phyloP scores from a whole-genome alignment of 805 yeast species.

The Vanderwaltozyma tropicalis region DNA sequence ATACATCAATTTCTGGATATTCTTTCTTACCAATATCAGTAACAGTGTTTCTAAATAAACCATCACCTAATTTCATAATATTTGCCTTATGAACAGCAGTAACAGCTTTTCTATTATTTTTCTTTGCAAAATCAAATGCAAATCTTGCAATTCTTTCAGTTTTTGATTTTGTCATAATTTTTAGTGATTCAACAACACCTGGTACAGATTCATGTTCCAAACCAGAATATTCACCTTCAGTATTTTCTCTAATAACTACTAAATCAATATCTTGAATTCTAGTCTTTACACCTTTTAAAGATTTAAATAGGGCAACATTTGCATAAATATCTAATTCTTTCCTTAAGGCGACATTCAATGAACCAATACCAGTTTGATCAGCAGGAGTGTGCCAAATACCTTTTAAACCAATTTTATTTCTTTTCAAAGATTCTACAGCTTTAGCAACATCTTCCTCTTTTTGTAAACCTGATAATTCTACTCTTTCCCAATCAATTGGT shows the following conservation, averaged over 20 bases:
- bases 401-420: constrained; percentile 94
- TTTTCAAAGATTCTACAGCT: constrained; percentile 83
- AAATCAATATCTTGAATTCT: constrained; percentile 83
- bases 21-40: constrained; percentile 76
- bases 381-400: constrained; percentile 92
- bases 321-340: constrained; percentile 95
- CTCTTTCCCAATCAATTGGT: constrained; percentile 89
- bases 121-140: constrained; percentile 90
- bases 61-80: constrained; percentile 98
- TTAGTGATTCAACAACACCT: constrained; percentile 94
- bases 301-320: constrained; percentile 85
- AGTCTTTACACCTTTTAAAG: constrained; percentile 87
- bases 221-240: constrained; percentile 99
- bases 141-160: constrained; percentile 96
- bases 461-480: constrained; percentile 53
- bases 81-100: constrained; percentile 98
- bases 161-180: constrained; percentile 88
- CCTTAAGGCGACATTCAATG: constrained; percentile 92
- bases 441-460: constrained; percentile 56
- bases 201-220: constrained; percentile 95
- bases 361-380: constrained; percentile 62
- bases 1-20: constrained; percentile 72
- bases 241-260: constrained; percentile 95
- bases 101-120: constrained; percentile 83
- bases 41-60: constrained; percentile 90